A percentile compares a stretch with the other conserved stretches of the same genome.
These are phyloP conservation scores for Candida sp. DNA, from an alignment of 1,139 yeast genomes.

Conservation along the genomic window DNA sequence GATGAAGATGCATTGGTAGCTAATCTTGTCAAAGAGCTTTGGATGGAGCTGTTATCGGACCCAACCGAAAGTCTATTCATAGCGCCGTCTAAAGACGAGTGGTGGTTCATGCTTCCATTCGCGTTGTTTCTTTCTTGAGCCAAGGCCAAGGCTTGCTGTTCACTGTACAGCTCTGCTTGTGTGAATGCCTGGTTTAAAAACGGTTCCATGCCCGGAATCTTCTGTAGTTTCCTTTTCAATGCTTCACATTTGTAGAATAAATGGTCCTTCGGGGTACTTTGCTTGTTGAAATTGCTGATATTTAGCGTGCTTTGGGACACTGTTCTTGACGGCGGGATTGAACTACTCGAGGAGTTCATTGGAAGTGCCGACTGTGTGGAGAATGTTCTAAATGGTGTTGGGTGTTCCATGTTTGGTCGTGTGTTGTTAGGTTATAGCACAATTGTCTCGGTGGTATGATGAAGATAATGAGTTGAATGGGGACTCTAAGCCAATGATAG, in stretches of 20 bases:
- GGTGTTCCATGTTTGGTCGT: slow-evolving; percentile 9
- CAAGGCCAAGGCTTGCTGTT: slow-evolving; percentile 71
- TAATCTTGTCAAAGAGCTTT: slow-evolving; percentile 14
- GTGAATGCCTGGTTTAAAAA: slow-evolving; percentile 61
- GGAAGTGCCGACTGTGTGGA: slow-evolving; percentile 38
- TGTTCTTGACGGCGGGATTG: slow-evolving; percentile 33
- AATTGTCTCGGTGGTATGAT: too few species aligned
- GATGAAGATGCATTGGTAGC: slow-evolving; percentile 16
- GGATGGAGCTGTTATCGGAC: slow-evolving; percentile 19
- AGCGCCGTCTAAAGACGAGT: slow-evolving; percentile 7
- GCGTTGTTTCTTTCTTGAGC: slow-evolving; percentile 32
- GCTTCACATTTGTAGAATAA: slow-evolving; percentile 72
- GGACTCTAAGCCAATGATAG: too few species aligned
- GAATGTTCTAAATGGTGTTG: slow-evolving; percentile 39
- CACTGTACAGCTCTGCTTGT: slow-evolving; percentile 68
- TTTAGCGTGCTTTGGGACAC: slow-evolving; percentile 48
- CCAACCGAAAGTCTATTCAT: slow-evolving; percentile 26
- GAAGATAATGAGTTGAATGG: too few species aligned
- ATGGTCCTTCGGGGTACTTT: slow-evolving; percentile 71
- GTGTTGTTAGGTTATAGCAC: neutral
- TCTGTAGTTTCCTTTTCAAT: slow-evolving; percentile 60
- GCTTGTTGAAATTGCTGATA: slow-evolving; percentile 57
- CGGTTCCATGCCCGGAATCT: slow-evolving; percentile 74
- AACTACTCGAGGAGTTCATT: slow-evolving; percentile 25
- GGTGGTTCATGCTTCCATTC: slow-evolving; percentile 2